Evolutionary conservation across 78 protist genomes (phyloP).

Genomic region (Dictyostelium capitatum): DNA sequence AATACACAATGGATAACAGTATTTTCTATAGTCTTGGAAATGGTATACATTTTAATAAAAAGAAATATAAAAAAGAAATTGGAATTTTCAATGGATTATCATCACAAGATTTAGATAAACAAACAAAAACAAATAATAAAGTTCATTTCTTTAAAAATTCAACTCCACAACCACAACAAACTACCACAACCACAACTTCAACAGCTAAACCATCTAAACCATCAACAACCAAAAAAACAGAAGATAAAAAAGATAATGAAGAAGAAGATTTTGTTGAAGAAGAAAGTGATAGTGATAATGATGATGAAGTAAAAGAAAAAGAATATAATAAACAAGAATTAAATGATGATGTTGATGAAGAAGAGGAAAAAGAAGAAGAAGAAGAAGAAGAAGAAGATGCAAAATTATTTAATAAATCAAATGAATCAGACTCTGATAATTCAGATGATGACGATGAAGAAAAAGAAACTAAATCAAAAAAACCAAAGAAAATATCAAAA

Average conservation of each 20-base stretch:
- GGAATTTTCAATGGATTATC: constrained; percentile 29
- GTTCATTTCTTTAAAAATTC: constrained; percentile 32
- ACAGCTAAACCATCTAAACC: background rate
- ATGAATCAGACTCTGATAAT: constrained; percentile 32
- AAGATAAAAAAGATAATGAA: constrained; percentile 9
- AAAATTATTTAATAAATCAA: background rate
- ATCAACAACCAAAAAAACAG: constrained; percentile 7
- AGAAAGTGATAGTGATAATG: background rate
- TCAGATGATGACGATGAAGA: constrained; percentile 15
- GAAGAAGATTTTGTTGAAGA: constrained; percentile 28
- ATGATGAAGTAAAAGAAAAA: constrained; percentile 1
- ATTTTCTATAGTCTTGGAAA: constrained; percentile 57
- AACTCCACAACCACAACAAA: background rate
- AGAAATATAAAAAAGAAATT: constrained; percentile 55
- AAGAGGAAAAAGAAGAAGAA: background rate
- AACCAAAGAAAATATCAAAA: constrained; percentile 5
- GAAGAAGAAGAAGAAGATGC: background rate
- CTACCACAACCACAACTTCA: background rate
- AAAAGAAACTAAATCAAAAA: background rate
- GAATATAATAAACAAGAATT: background rate
- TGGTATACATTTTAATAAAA: constrained; percentile 59
- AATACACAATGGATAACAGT: constrained; percentile 57
- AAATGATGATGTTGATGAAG: background rate
- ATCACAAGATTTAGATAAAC: constrained; percentile 13
- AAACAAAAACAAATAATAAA: background rate